Percentiles rank a stretch among this genome's conserved stretches.
Evolutionary conservation across 208 protist genomes (phyloP).

Genomic region (Leishmania arabica): DNA sequence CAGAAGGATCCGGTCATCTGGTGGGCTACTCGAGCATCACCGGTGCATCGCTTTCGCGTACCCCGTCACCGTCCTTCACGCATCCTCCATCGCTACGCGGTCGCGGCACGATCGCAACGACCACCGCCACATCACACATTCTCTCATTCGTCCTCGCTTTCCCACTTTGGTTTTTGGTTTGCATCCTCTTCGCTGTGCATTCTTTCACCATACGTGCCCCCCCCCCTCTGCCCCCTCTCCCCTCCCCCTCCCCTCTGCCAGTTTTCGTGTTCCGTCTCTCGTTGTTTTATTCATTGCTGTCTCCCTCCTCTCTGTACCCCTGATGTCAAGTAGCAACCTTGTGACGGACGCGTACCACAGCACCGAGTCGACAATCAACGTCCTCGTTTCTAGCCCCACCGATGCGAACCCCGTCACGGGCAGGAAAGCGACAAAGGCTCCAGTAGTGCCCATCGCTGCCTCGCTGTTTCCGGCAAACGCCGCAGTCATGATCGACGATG

Average conservation of each 20-base stretch:
- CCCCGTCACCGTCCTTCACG: not conserved
- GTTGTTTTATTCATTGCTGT: not conserved
- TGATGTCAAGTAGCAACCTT: constrained; percentile 21
- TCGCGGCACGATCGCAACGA: not conserved
- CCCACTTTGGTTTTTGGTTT: not conserved
- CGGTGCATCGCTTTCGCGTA: not conserved
- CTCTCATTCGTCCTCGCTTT: constrained; percentile 10
- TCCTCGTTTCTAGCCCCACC: constrained; percentile 4
- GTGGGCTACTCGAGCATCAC: not conserved
- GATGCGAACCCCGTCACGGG: not conserved
- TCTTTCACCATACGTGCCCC: not conserved
- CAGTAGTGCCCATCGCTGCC: not conserved
- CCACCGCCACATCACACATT: not conserved
- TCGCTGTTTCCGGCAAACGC: not conserved
- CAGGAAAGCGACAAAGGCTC: not conserved
- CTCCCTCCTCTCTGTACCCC: not conserved
- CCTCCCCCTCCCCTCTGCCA: not conserved
- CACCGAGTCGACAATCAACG: constrained; percentile 16
- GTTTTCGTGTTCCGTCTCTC: not conserved
- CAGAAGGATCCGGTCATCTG: not conserved
- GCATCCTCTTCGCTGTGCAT: constrained; percentile 1
- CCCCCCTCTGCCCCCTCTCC: not conserved
- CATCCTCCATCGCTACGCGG: not conserved
- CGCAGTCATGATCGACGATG: not conserved
- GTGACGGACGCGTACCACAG: constrained; percentile 15